These are phyloP conservation scores for Naganishia vishniacii DNA, from an alignment of 768 basidiomycete species.

Conservation along the genomic window DNA sequence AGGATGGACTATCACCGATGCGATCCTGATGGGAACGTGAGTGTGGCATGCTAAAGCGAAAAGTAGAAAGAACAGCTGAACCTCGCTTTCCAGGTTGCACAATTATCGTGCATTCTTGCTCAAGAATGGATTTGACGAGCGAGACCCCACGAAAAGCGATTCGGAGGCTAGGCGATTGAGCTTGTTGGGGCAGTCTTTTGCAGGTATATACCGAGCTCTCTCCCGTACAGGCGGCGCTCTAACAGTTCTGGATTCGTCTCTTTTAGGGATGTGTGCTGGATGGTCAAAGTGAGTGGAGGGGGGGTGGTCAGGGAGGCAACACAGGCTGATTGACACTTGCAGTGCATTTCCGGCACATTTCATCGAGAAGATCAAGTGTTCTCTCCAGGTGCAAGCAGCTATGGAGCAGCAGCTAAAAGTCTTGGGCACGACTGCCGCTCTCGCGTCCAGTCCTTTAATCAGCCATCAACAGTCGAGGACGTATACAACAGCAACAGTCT, in stretches of 20 bases:
- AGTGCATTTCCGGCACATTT: conserved; percentile 70
- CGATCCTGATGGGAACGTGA: conserved; percentile 47
- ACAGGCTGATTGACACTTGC: neutral
- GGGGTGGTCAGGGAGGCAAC: neutral
- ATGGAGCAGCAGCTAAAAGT: conserved; percentile 63
- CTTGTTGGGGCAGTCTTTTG: conserved; percentile 42
- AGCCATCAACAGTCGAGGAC: neutral
- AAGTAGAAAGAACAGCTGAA: neutral
- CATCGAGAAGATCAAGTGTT: conserved; percentile 63
- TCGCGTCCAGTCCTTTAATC: conserved; percentile 40
- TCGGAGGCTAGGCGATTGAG: conserved; percentile 32
- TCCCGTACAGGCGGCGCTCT: neutral
- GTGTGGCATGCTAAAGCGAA: neutral
- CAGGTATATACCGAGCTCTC: conserved; percentile 27
- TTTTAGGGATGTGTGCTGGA: conserved; percentile 37
- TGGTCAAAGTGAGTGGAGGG: conserved; percentile 44
- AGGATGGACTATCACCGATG: conserved; percentile 48
- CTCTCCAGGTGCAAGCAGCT: conserved; percentile 49
- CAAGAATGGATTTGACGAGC: conserved; percentile 41
- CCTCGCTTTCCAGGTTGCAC: conserved; percentile 37
- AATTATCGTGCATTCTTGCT: conserved; percentile 42
- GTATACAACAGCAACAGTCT: conserved; percentile 55
- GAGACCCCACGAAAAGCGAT: conserved; percentile 20
- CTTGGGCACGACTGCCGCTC: conserved; percentile 28
- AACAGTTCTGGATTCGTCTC: neutral